Conservation (phyloP, 164 flowering plant genomes). For the Sextonia rubra region DNA sequence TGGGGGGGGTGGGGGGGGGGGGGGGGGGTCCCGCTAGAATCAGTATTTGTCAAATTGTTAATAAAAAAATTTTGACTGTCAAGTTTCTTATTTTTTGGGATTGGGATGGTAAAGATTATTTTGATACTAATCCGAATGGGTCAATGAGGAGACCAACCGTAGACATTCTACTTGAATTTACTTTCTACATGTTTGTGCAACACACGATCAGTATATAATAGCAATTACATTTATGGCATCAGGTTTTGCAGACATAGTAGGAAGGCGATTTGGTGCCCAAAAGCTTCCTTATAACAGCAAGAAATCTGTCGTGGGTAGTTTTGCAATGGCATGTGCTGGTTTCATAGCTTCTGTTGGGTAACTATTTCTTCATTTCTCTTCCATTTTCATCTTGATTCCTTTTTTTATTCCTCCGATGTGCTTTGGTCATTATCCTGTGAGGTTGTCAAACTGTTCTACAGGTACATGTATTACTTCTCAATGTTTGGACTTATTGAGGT, state of each 20-base stretch:
- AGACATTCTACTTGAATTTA: too few relatives aligned
- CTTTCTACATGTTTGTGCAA: too few relatives aligned
- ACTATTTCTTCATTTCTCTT: background rate
- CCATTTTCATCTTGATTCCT: background rate
- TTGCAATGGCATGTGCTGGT: constrained; percentile 78
- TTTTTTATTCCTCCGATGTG: background rate
- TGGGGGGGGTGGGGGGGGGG: too few relatives aligned
- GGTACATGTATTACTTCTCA: constrained; percentile 81
- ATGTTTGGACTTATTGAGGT: constrained; percentile 47
- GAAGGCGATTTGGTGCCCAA: constrained; percentile 61
- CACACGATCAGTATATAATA: too few relatives aligned
- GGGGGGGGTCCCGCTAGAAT: too few relatives aligned
- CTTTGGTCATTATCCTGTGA: background rate
- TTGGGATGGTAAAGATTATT: too few relatives aligned
- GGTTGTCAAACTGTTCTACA: constrained; percentile 23
- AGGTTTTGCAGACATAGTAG: constrained; percentile 89
- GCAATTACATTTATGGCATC: background rate
- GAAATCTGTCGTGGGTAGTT: constrained; percentile 72
- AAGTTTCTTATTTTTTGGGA: too few relatives aligned
- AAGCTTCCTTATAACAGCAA: constrained; percentile 78
- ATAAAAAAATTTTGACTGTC: too few relatives aligned
- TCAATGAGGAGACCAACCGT: too few relatives aligned
- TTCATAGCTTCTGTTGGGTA: constrained; percentile 71
- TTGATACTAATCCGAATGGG: too few relatives aligned
- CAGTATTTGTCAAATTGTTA: too few relatives aligned